phyloP scores from a whole-genome alignment of 2,329 filamentous ascomycete species.

The Aspergillaceae sp. region DNA sequence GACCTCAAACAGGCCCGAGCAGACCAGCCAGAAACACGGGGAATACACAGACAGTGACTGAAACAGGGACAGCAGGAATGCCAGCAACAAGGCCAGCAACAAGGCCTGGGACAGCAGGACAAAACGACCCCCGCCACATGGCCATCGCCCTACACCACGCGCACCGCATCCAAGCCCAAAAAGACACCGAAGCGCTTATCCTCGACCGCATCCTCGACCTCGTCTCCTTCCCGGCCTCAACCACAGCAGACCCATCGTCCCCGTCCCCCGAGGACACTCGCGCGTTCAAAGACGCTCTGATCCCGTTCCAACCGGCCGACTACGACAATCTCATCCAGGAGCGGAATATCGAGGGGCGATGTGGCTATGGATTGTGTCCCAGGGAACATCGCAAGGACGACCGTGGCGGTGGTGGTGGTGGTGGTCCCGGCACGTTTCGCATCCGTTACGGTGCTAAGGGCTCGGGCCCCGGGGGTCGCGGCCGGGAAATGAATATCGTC shows the following conservation, averaged over 20 bases:
- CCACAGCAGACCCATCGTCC: constrained; percentile 41
- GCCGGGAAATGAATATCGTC: constrained; percentile 56
- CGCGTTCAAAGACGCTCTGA: constrained; percentile 58
- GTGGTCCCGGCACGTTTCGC: constrained; percentile 43
- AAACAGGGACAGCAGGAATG: too few species aligned
- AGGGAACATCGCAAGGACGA: constrained; percentile 51
- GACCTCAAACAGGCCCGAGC: constrained; percentile 17
- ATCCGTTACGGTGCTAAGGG: constrained; percentile 52
- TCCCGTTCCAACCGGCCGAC: constrained; percentile 74
- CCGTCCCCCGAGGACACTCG: constrained; percentile 53
- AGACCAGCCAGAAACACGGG: constrained; percentile 19
- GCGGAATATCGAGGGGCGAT: constrained; percentile 72
- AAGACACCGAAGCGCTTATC: constrained; percentile 66
- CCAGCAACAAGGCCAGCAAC: constrained; percentile 24
- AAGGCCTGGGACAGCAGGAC: too few species aligned
- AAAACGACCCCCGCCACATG: constrained; percentile 35
- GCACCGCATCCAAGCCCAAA: constrained; percentile 69
- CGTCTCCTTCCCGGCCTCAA: constrained; percentile 52
- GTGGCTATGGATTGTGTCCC: constrained; percentile 75
- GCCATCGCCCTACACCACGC: constrained; percentile 75
- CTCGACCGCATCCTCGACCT: constrained; percentile 63
- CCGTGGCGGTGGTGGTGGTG: constrained; percentile 43
- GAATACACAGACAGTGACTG: too few species aligned
- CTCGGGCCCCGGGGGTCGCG: constrained; percentile 35
- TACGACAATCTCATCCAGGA: constrained; percentile 85